phyloP scores from a whole-genome alignment of 176 grass and related monocot genomes.

The Poa annua region DNA sequence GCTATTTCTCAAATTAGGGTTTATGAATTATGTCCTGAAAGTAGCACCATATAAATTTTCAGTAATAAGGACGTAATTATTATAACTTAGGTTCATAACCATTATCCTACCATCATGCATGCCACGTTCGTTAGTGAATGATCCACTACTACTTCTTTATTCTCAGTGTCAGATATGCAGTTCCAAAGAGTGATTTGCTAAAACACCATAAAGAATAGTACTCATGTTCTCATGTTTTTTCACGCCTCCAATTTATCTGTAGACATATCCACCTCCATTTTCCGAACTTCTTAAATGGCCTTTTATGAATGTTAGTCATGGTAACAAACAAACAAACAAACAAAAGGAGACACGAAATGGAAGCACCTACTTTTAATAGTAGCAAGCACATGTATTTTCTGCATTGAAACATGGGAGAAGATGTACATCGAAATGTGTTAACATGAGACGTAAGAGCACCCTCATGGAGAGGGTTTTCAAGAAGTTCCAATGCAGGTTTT shows the following conservation, averaged over 20 bases:
- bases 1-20: background rate
- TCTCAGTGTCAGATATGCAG: background rate
- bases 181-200: constrained; percentile 7
- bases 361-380: constrained; percentile 19
- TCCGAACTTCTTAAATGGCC: background rate
- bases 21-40: constrained; percentile 5
- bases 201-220: background rate
- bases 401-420: constrained; percentile 40
- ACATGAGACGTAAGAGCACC: constrained; percentile 39
- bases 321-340: constrained; percentile 18
- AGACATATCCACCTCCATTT: background rate
- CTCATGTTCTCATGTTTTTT: background rate
- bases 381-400: constrained; percentile 41
- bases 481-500: constrained; percentile 47
- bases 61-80: background rate
- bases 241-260: background rate
- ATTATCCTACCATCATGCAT: background rate
- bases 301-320: constrained; percentile 11
- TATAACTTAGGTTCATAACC: constrained; percentile 3
- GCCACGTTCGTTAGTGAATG: background rate
- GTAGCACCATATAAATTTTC: background rate
- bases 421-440: constrained; percentile 41
- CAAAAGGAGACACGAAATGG: background rate
- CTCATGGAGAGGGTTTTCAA: constrained; percentile 21
- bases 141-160: background rate